A percentile compares a stretch with the other conserved stretches of the same genome.
Evolutionary conservation across 768 basidiomycete genomes (phyloP).

Genomic region (Cystofilobasidium ferigula): DNA sequence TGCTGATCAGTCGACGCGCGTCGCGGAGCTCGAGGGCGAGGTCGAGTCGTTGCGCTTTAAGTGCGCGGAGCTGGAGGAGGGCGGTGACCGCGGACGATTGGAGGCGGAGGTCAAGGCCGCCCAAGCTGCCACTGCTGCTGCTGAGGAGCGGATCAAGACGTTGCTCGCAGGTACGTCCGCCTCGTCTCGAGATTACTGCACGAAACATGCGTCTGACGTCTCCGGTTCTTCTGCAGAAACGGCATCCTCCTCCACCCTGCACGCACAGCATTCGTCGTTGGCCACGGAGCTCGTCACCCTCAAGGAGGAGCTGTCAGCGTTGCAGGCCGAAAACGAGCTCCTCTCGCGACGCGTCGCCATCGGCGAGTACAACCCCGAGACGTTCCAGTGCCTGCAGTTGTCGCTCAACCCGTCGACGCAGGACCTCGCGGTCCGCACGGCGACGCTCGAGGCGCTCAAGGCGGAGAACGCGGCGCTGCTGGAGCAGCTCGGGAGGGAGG

Average conservation of each 20-base stretch:
- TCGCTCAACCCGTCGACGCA: slow-evolving; percentile 70
- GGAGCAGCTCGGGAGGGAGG: slow-evolving; percentile 48
- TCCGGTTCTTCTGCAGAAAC: neutral
- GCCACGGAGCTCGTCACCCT: slow-evolving; percentile 1
- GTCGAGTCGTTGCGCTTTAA: neutral
- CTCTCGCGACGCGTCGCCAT: slow-evolving; percentile 69
- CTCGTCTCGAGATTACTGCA: neutral
- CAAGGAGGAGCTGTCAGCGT: neutral
- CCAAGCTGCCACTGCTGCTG: neutral
- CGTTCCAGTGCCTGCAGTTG: slow-evolving; percentile 57
- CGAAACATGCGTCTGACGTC: neutral
- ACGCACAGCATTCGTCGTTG: neutral
- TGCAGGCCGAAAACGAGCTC: slow-evolving; percentile 36
- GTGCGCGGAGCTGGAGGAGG: slow-evolving; percentile 2
- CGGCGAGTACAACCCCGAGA: slow-evolving; percentile 61
- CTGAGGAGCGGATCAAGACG: neutral
- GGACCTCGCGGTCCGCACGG: slow-evolving; percentile 65
- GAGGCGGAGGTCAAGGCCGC: slow-evolving; percentile 1
- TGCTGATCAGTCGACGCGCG: neutral
- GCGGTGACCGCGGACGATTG: neutral
- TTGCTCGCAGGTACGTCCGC: neutral
- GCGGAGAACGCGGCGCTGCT: slow-evolving; percentile 76
- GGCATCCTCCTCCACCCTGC: neutral
- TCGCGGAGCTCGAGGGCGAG: slow-evolving; percentile 14
- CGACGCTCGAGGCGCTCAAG: slow-evolving; percentile 61